phyloP scores from a whole-genome alignment of 371 early-diverging fungal species.

The Funneliformis caledonium region DNA sequence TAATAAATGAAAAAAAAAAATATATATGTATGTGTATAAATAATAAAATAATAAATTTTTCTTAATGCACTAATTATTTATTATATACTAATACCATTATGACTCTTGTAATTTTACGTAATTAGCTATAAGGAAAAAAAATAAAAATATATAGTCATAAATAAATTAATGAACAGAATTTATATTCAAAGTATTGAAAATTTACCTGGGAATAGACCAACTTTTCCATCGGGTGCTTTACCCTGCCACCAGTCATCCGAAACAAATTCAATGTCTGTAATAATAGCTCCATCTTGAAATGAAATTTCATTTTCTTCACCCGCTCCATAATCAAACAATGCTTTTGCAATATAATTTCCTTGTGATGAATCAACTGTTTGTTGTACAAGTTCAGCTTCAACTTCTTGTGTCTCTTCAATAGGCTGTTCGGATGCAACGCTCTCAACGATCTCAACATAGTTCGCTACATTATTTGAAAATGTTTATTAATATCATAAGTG shows the following conservation, averaged over 20 bases:
- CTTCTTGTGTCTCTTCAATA: constrained; percentile 1
- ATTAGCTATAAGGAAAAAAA: constrained; percentile 51
- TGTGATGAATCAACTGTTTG: constrained; percentile 37
- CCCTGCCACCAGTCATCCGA: constrained; percentile 96
- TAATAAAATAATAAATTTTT: too few relatives aligned
- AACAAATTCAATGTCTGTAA: constrained; percentile 79
- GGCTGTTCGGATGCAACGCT: neutral
- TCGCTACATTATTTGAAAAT: constrained; percentile 16
- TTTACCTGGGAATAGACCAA: constrained; percentile 80
- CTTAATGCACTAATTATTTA: neutral
- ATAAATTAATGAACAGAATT: neutral
- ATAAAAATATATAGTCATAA: neutral
- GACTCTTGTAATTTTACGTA: constrained; percentile 53
- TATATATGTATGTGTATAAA: too few relatives aligned
- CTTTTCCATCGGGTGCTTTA: constrained; percentile 55
- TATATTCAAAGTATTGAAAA: too few relatives aligned
- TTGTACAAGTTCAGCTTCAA: constrained; percentile 18
- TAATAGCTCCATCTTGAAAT: constrained; percentile 76
- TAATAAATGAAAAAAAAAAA: too few relatives aligned
- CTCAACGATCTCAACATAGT: constrained; percentile 31
- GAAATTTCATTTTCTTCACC: constrained; percentile 88
- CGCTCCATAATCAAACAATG: constrained; percentile 86
- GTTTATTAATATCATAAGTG: neutral
- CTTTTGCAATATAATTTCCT: constrained; percentile 60
- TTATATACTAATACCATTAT: neutral